Conservation (phyloP, 371 early-diverging fungal genomes). For the Vittaforma corneae region DNA sequence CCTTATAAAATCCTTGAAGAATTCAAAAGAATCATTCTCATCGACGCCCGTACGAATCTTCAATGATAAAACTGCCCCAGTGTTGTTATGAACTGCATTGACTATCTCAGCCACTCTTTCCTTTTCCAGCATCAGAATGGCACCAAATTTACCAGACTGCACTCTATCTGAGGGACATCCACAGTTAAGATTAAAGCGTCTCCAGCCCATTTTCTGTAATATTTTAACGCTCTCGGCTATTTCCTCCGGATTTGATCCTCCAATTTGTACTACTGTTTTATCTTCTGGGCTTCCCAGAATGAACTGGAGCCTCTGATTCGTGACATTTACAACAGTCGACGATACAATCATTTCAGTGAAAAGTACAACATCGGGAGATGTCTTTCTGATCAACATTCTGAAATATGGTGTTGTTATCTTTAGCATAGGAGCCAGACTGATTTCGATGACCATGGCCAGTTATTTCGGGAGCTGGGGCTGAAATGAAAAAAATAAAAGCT, state of each 20-base stretch:
- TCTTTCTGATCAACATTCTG: slow-evolving; percentile 50
- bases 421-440: slow-evolving; percentile 59
- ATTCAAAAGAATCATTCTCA: slow-evolving; percentile 54
- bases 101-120: slow-evolving; percentile 50
- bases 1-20: slow-evolving; percentile 52
- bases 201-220: slow-evolving; percentile 35
- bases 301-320: slow-evolving; percentile 36
- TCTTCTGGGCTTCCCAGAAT: slow-evolving; percentile 49
- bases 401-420: slow-evolving; percentile 59
- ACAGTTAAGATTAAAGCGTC: slow-evolving; percentile 57
- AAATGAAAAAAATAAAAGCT: no score
- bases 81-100: slow-evolving; percentile 49
- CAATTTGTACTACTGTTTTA: slow-evolving; percentile 58
- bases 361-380: slow-evolving; percentile 44
- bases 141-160: slow-evolving; percentile 58
- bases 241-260: slow-evolving; percentile 54
- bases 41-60: slow-evolving; percentile 59
- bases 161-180: slow-evolving; percentile 59
- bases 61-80: slow-evolving; percentile 50
- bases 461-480: no score
- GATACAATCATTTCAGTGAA: slow-evolving; percentile 60
- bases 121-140: slow-evolving; percentile 55
- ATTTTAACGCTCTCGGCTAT: slow-evolving; percentile 48
- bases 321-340: slow-evolving; percentile 48
- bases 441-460: no score